Evolutionary conservation across 2,329 filamentous ascomycete genomes (phyloP).

Genomic region (Aureobasidium lini): DNA sequence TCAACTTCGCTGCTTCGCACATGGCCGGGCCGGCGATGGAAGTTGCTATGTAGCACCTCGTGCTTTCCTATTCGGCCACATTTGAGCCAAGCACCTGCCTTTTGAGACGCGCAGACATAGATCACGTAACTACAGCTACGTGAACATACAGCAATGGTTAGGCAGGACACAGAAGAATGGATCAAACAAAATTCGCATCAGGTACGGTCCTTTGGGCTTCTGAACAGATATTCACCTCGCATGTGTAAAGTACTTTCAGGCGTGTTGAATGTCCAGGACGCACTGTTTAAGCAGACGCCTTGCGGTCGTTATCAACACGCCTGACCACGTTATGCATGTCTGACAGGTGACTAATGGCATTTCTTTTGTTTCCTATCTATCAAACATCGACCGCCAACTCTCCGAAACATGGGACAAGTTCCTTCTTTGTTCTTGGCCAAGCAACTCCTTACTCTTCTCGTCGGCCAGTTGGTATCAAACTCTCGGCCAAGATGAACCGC

Average conservation of each 20-base stretch:
- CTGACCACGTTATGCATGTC: neutral
- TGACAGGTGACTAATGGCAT: neutral
- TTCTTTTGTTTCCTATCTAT: slow-evolving; percentile 8
- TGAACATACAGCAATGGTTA: no score
- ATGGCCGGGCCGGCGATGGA: neutral
- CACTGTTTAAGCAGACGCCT: neutral
- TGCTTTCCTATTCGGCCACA: neutral
- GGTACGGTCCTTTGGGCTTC: no score
- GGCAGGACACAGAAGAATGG: no score
- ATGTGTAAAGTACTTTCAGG: neutral
- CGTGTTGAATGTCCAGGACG: neutral
- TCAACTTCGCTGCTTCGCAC: neutral
- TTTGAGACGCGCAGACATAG: neutral
- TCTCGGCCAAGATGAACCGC: neutral
- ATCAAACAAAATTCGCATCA: no score
- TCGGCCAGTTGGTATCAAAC: neutral
- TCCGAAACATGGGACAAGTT: neutral
- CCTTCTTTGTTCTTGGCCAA: slow-evolving; percentile 1
- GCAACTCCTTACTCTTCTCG: slow-evolving; percentile 6
- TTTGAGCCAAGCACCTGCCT: neutral
- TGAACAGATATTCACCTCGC: no score
- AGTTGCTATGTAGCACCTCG: neutral
- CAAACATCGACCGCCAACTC: neutral
- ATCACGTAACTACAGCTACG: no score
- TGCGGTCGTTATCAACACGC: neutral